Conservation (phyloP, 768 basidiomycete species). For the Suillus tomentosus region DNA sequence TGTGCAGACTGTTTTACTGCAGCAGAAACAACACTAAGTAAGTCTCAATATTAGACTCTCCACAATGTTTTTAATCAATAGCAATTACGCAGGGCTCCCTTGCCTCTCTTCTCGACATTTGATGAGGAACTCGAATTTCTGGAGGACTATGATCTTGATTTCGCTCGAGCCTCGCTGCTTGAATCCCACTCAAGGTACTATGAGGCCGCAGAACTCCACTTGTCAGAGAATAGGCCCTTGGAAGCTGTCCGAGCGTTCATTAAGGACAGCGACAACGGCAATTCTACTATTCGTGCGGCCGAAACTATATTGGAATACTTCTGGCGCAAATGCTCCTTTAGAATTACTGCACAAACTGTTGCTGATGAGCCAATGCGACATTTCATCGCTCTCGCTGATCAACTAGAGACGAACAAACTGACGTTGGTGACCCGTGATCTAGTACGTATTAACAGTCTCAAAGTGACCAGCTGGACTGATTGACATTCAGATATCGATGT, state of each 20-base stretch:
- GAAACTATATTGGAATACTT: conserved; percentile 44
- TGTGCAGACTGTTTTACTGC: conserved; percentile 50
- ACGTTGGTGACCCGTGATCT: conserved; percentile 13
- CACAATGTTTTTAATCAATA: neutral
- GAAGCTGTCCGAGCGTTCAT: conserved; percentile 52
- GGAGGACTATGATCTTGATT: conserved; percentile 53
- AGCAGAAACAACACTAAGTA: conserved; percentile 33
- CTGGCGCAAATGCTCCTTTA: conserved; percentile 50
- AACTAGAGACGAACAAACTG: conserved; percentile 16
- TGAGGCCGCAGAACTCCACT: conserved; percentile 56
- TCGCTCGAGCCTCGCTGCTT: conserved; percentile 48
- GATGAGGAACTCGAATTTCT: conserved; percentile 61
- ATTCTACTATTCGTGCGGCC: conserved; percentile 37
- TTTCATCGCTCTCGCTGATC: conserved; percentile 31
- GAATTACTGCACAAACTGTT: conserved; percentile 19
- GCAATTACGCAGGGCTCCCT: conserved; percentile 43
- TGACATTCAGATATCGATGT: conserved; percentile 34
- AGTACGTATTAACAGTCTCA: conserved; percentile 11
- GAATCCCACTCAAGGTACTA: conserved; percentile 40
- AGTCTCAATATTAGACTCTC: conserved; percentile 10
- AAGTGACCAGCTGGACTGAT: conserved; percentile 23
- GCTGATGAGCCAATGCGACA: conserved; percentile 10
- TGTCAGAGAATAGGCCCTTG: conserved; percentile 45
- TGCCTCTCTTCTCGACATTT: conserved; percentile 46
- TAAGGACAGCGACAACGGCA: conserved; percentile 28